Evolutionary conservation across 2,329 filamentous ascomycete genomes (phyloP).

Genomic region (Knufia fluminis): DNA sequence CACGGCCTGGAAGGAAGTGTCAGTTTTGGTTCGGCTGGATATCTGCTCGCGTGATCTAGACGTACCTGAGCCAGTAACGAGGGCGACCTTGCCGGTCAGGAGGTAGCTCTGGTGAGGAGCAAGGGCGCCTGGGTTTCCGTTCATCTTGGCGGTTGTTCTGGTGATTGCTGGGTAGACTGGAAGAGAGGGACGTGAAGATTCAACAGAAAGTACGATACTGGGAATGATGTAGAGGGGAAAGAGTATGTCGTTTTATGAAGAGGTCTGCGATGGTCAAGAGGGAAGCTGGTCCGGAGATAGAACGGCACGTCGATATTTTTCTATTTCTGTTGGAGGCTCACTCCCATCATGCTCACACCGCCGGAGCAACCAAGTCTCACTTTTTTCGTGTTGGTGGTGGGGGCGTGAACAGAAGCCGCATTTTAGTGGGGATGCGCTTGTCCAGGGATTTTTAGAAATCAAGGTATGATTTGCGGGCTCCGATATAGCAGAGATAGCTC

Average conservation of each 20-base stretch:
- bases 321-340: slow-evolving; percentile 3
- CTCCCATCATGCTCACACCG: slow-evolving; percentile 4
- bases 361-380: background rate
- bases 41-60: background rate
- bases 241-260: background rate
- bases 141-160: slow-evolving; percentile 10
- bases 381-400: slow-evolving; percentile 8
- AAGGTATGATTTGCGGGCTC: slow-evolving; percentile 8
- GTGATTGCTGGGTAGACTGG: background rate
- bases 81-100: slow-evolving; percentile 39
- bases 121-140: slow-evolving; percentile 14
- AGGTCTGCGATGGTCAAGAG: background rate
- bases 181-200: background rate
- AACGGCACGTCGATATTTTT: slow-evolving; percentile 2
- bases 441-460: slow-evolving; percentile 3
- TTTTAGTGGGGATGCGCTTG: background rate
- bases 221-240: background rate
- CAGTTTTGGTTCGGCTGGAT: background rate
- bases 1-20: slow-evolving; percentile 29
- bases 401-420: background rate
- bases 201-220: background rate
- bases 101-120: slow-evolving; percentile 21
- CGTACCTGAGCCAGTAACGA: slow-evolving; percentile 26
- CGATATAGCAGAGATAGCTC: background rate
- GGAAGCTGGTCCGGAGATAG: background rate